Percentiles rank a stretch among this genome's conserved stretches.
Evolutionary conservation across 1,284 basidiomycete species (phyloP).

Genomic region (Stereum hirsutum): DNA sequence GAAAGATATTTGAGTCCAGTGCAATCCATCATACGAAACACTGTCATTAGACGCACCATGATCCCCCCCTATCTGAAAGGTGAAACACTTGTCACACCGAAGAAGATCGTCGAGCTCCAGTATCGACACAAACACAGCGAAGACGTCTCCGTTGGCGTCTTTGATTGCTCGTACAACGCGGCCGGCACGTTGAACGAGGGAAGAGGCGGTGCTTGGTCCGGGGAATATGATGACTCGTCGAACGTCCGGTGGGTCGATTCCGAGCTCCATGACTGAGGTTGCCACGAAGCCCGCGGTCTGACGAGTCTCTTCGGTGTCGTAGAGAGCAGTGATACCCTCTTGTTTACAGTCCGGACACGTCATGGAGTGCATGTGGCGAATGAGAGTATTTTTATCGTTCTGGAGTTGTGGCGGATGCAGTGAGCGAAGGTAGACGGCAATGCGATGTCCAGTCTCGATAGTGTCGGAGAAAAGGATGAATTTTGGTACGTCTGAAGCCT

Average conservation of each 20-base stretch:
- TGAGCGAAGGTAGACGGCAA: conserved; percentile 8
- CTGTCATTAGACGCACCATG: too few species aligned
- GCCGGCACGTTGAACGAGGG: conserved; percentile 6
- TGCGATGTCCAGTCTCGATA: conserved; percentile 8
- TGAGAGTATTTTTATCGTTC: neutral
- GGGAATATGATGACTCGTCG: conserved; percentile 6
- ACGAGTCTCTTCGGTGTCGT: conserved; percentile 2
- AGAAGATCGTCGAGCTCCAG: too few species aligned
- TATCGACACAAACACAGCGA: too few species aligned
- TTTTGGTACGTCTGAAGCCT: conserved; percentile 6
- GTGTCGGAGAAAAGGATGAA: conserved; percentile 9
- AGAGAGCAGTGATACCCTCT: conserved; percentile 4
- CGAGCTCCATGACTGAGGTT: conserved; percentile 9
- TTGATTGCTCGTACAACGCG: neutral
- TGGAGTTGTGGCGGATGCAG: conserved; percentile 1
- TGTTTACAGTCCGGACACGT: conserved; percentile 9
- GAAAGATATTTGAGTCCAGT: too few species aligned
- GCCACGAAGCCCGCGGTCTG: conserved; percentile 5
- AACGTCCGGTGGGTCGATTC: conserved; percentile 8
- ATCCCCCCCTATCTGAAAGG: too few species aligned
- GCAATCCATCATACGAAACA: too few species aligned
- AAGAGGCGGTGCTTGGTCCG: conserved; percentile 1
- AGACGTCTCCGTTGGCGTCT: neutral
- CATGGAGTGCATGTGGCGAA: conserved; percentile 10
- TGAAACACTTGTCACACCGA: too few species aligned